A percentile compares a stretch with the other conserved stretches of the same genome.
phyloP scores from a whole-genome alignment of 805 yeast genomes.

The Dipodascopsis uninucleata region DNA sequence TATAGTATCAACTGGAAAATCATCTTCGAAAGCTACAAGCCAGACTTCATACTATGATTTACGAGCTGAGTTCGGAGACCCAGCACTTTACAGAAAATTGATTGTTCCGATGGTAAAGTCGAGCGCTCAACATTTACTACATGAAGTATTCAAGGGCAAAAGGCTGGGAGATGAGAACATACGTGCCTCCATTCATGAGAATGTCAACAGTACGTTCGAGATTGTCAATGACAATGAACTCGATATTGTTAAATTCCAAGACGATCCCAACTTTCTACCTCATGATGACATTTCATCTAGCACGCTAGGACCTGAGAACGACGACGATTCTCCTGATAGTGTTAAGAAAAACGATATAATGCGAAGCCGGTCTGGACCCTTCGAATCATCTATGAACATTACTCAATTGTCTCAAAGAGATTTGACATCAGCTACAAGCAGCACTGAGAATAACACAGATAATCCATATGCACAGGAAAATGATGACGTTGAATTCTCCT shows the following conservation, averaged over 20 bases:
- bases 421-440: neutral
- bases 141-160: conserved; percentile 1
- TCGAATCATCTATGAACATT: neutral
- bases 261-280: conserved; percentile 9
- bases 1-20: neutral
- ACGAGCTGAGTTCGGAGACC: conserved; percentile 20
- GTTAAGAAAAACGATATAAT: neutral
- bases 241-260: conserved; percentile 16
- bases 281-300: conserved; percentile 1
- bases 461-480: conserved; percentile 1
- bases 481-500: neutral
- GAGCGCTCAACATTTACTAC: conserved; percentile 3
- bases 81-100: conserved; percentile 15
- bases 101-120: conserved; percentile 24
- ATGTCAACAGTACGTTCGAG: conserved; percentile 16
- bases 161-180: neutral
- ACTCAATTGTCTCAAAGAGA: neutral
- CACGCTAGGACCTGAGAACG: neutral
- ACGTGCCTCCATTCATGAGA: neutral
- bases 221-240: conserved; percentile 14
- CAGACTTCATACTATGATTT: conserved; percentile 1
- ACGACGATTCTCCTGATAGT: neutral
- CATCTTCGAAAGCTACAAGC: neutral
- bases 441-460: neutral
- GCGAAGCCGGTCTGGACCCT: neutral